Base-by-base conservation (phyloP, 495 filamentous ascomycete genomes). In the Lepraria neglecta region DNA sequence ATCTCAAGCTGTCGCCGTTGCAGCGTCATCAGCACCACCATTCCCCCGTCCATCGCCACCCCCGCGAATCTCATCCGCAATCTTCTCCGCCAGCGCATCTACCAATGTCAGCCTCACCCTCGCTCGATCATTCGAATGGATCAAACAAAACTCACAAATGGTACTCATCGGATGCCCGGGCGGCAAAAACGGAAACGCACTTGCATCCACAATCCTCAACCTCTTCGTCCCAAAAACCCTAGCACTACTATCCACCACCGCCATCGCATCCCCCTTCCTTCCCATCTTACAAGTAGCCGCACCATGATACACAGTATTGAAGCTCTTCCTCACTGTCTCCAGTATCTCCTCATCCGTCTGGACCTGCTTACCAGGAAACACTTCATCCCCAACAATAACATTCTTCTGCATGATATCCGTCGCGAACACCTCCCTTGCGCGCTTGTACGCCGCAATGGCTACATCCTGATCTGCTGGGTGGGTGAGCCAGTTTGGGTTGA, bases 131-230 rank as follows among this genome's bases (percentile, higher is more conserved):
- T n/a, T n/a, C n/a, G 31, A 35, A 35, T 35, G 31, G 9, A 35
- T 4, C 31, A 9, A 35, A 35, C 4, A 35, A 35, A 35, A 35
- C 69, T 70, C 52, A 73, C 72, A 84, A 58, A 83, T 73, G 15
- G 74, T 77, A 4, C 76, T 65, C 63, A 74, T 68, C 9, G 81
- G 82, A 69, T 86, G 82, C 0, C 82, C 83, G 1, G 84, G 82
- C 3, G 76, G 75, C 35, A 84, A 64, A 15, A 87, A 65, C 0
- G 84, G 78, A 61, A 87, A 82, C 19, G 79, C 69, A 33, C 75
- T 77, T 1, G 80, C 80, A 71, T 88, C 85, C 4, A 87, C 82
- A 15, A 86, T 78, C 19, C 84, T 73, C 53, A 87, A 55, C 1
- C 72, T 69, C 1, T 72, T 58, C 0, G 84, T 79, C 0, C 83